Evolutionary conservation across 495 filamentous ascomycete genomes (phyloP), one percentile per base, ranked within the genome.

Genomic region (Gamarada debralockiae): DNA sequence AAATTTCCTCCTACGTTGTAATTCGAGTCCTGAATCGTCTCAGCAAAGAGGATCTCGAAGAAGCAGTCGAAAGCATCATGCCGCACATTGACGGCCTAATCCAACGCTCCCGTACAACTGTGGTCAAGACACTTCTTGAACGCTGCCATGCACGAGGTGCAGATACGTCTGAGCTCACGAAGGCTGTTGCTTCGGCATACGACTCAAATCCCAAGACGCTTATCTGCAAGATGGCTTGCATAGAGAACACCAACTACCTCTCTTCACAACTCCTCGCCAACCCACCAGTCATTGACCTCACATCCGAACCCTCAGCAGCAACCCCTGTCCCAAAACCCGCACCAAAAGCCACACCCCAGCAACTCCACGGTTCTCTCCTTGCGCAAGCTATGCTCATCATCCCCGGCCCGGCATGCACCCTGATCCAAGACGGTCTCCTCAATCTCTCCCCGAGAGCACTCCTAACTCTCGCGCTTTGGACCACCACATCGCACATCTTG

Each of bases 1-100:
- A 90, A 56, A 89, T 90, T 51, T 90, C 93, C 8, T 83, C 82
- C 18, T 97, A 93, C 61, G 87, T 92, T 3, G 87, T 89, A 8
- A 81, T 87, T 52, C 78, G 79, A 34, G 80, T 92, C 3, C 70
- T 98, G 34, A 89, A 92, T 62, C 76, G 92, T 59, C 76, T 97
- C 18, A 83, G 83, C 62, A 89, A 87, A 61, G 88, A 95, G 49
- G 89, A 95, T 60, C 72, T 98, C 21, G 71, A 82, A 48, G 78
- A 79, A 37, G 87, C 85, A 0, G 73, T 88, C 45, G 72, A 82
- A 20, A 70, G 80, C 39, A 84, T 92, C 23, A 64, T 83, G 10
- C 86, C 90, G 7, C 78, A 86, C 43, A 74, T 96, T 22, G 68
- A 77, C 0, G 75, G 73, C 23, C 75, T 97, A 18, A 73, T 96